Evolutionary conservation across 148 eudicot genomes (phyloP).

Genomic region (Chenopodium quinoa): DNA sequence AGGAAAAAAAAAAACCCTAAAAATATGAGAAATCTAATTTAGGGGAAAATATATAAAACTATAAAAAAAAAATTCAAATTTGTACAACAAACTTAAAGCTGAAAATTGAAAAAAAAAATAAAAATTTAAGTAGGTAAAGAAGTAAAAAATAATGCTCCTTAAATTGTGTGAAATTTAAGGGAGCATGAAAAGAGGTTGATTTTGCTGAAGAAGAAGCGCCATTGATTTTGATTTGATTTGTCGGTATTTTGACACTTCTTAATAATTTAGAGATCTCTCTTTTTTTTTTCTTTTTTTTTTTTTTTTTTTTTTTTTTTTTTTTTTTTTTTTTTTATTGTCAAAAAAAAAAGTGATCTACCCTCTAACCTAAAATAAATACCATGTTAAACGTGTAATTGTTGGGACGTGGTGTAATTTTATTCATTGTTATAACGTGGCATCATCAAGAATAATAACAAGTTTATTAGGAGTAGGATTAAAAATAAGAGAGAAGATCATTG

Average conservation of each 20-base stretch:
- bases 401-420: not conserved
- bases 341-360: too few species aligned
- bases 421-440: not conserved
- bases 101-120: not conserved
- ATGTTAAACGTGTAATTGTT: not conserved
- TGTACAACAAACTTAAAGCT: not conserved
- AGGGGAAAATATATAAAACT: not conserved
- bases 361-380: not conserved
- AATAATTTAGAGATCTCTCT: not conserved
- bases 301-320: too few species aligned
- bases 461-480: too few species aligned
- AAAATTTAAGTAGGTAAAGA: not conserved
- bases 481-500: too few species aligned
- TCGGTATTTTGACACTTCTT: not conserved
- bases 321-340: too few species aligned
- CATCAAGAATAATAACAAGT: not conserved
- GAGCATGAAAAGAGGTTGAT: not conserved
- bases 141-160: not conserved
- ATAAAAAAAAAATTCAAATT: not conserved
- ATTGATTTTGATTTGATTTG: slow-evolving; percentile 1
- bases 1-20: not conserved
- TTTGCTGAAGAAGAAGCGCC: not conserved
- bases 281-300: too few species aligned
- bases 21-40: not conserved
- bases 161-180: not conserved